Percentiles rank a stretch among this genome's conserved stretches.
Evolutionary conservation across 495 filamentous ascomycete species (phyloP).

Genomic region (Neurospora sp.): DNA sequence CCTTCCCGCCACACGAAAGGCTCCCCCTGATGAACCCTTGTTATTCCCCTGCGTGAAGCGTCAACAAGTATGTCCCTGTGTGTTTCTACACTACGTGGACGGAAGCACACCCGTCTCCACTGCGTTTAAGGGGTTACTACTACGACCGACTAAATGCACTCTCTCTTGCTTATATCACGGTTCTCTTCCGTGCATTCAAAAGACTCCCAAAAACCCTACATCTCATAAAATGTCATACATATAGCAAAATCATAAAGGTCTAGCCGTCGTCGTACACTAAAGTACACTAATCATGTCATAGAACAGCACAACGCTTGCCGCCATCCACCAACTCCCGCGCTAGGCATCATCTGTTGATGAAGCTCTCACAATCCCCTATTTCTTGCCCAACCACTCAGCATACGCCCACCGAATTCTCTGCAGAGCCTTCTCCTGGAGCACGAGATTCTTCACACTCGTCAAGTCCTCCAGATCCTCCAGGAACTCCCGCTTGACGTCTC

Average conservation of each 20-base stretch:
- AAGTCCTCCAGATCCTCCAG: conserved; percentile 76
- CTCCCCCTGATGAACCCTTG: background rate
- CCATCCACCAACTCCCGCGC: background rate
- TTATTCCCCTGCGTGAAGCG: background rate
- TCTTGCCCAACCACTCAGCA: conserved; percentile 52
- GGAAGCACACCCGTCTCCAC: background rate
- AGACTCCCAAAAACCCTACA: background rate
- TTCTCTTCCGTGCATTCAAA: background rate
- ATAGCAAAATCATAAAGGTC: background rate
- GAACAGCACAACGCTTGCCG: background rate
- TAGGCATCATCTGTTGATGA: background rate
- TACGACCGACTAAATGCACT: too few relatives aligned
- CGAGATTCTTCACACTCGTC: conserved; percentile 64
- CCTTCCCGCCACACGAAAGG: background rate
- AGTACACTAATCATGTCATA: background rate
- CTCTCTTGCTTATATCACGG: background rate
- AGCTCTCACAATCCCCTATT: background rate
- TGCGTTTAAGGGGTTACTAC: background rate
- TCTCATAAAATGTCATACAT: background rate
- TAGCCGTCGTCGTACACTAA: background rate
- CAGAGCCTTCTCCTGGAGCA: conserved; percentile 62
- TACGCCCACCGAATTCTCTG: conserved; percentile 83
- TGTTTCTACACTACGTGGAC: background rate
- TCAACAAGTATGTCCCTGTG: background rate
- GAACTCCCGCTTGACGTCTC: conserved; percentile 67